Percentiles rank a stretch among this genome's conserved stretches.
Conservation (phyloP, 768 basidiomycete genomes). For the Russula brevipes region DNA sequence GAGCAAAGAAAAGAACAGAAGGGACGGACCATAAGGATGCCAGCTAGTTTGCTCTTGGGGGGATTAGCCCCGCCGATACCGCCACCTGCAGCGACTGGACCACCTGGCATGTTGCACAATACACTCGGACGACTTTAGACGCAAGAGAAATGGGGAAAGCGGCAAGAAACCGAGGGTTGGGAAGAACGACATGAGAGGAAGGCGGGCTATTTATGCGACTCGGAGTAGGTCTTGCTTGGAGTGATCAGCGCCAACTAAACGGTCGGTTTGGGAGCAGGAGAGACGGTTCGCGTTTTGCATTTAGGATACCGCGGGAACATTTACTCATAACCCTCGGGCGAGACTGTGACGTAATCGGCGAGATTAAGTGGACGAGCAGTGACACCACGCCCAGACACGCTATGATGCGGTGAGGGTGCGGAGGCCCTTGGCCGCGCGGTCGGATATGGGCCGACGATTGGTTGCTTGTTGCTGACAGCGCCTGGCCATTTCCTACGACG, state of each 20-base stretch:
- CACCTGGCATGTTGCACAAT: constrained; percentile 24
- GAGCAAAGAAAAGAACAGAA: background rate
- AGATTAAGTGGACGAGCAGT: no score
- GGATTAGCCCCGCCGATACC: constrained; percentile 23
- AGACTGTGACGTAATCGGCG: no score
- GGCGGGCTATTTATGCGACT: constrained; percentile 13
- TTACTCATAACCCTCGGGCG: no score
- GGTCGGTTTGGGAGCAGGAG: no score
- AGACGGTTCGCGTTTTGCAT: no score
- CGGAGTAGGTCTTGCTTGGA: background rate
- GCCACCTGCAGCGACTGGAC: constrained; percentile 20
- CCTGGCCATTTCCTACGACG: no score
- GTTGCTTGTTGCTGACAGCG: no score
- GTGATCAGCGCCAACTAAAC: background rate
- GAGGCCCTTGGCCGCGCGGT: no score
- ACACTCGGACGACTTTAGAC: background rate
- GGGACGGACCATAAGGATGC: constrained; percentile 35
- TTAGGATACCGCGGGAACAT: no score
- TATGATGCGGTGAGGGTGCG: no score
- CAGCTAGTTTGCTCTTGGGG: constrained; percentile 29
- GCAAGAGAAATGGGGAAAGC: background rate
- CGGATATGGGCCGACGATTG: no score
- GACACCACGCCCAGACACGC: no score
- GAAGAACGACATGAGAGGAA: background rate
- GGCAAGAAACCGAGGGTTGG: background rate